A percentile compares a stretch with the other conserved stretches of the same genome.
Conservation (phyloP, 306 rosid genomes). For the Fragaria nilgerrensis region DNA sequence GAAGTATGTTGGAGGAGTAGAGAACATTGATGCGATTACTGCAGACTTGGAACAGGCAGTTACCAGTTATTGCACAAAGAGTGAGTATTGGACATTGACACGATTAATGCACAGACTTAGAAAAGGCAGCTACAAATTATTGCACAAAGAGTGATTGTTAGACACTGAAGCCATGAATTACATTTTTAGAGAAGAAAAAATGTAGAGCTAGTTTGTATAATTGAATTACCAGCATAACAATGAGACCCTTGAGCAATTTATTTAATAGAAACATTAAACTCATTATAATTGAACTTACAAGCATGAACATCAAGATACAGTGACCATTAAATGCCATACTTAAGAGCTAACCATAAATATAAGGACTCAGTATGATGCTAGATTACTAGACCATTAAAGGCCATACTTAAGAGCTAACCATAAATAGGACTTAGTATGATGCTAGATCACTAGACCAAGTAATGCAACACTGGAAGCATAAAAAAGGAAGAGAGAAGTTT, state of each 20-base stretch:
- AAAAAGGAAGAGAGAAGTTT: slow-evolving; percentile 14
- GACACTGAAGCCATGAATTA: not conserved
- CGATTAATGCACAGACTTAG: not conserved
- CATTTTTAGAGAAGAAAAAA: not conserved
- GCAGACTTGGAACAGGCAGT: not conserved
- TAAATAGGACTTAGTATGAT: not conserved
- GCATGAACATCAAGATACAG: not conserved
- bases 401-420: not conserved
- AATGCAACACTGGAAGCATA: not conserved
- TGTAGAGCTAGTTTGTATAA: not conserved
- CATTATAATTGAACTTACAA: not conserved
- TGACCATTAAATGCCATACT: not conserved
- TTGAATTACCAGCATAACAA: not conserved
- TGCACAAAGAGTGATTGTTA: not conserved
- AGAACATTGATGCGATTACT: not conserved
- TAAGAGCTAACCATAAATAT: no score
- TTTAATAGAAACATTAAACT: not conserved
- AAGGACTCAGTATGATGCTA: no score
- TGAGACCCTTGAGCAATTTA: not conserved
- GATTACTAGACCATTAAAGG: not conserved
- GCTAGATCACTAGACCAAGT: not conserved
- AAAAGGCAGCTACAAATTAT: not conserved
- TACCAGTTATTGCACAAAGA: not conserved
- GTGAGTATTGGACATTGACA: not conserved
- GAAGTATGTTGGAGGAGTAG: not conserved